Evolutionary conservation across 2,329 filamentous ascomycete species (phyloP).

Genomic region (Lecanosticta acicola): DNA sequence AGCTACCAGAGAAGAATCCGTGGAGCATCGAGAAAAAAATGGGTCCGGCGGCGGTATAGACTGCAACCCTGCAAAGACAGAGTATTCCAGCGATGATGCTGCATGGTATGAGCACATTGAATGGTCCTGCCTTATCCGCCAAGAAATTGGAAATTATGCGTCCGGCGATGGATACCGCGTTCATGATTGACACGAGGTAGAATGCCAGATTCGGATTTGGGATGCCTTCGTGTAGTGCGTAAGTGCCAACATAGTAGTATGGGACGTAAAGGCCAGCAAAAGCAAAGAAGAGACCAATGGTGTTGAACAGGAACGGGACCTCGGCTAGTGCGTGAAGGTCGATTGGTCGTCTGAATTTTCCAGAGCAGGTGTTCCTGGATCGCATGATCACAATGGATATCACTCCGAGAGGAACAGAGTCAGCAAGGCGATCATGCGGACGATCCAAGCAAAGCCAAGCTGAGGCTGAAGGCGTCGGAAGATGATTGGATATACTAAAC

Average conservation of each 20-base stretch:
- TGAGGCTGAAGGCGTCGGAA: constrained; percentile 48
- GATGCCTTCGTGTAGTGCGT: constrained; percentile 50
- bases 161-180: constrained; percentile 53
- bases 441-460: constrained; percentile 51
- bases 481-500: constrained; percentile 47
- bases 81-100: constrained; percentile 12
- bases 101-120: constrained; percentile 48
- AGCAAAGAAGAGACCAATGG: constrained; percentile 43
- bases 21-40: constrained; percentile 17
- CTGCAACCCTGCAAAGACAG: constrained; percentile 16
- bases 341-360: constrained; percentile 26
- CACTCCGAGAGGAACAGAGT: constrained; percentile 22
- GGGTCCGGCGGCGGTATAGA: constrained; percentile 11
- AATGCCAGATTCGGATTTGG: constrained; percentile 46
- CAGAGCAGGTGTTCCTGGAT: constrained; percentile 31
- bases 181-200: constrained; percentile 61
- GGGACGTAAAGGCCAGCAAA: constrained; percentile 36
- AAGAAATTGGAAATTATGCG: constrained; percentile 53
- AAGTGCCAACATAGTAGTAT: constrained; percentile 53
- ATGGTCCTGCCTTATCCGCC: constrained; percentile 50
- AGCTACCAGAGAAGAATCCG: constrained; percentile 16
- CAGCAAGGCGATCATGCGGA: constrained; percentile 46
- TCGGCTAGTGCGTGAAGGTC: constrained; percentile 41
- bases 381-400: not conserved
- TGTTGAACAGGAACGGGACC: constrained; percentile 39